Evolutionary conservation across 202 grass and related monocot genomes (phyloP), one percentile per base, ranked within the genome.

Genomic region (Sporobolus alterniflorus): DNA sequence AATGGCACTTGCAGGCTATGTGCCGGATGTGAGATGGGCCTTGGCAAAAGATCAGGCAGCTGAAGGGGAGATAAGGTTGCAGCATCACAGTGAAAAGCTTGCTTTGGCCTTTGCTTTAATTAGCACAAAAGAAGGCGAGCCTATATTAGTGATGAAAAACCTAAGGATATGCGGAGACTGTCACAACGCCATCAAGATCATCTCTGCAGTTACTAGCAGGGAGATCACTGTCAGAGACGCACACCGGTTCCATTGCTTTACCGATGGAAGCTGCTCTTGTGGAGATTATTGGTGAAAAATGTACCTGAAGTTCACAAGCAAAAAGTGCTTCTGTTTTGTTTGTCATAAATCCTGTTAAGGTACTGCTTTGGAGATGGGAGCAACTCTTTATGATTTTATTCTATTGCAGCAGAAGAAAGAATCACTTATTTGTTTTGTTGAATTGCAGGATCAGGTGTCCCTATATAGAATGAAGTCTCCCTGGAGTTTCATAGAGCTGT

Each of bases 101-200:
- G 87, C 76, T 24, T 75, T 89, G n/a, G 69, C 87, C 59, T 89
- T 89, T 64, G 87, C 76, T 65, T 80, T 89, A 70, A 80, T 89
- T 34, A 80, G 77, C 40, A 89, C 87, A 20, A 73, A 39, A 44
- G 76, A 84, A 49, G 81, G 87, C 34, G 50, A 80, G 26, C 69
- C 87, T 7, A 84, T 89, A 63, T 50, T 89, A 41, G 81, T 84
- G 52, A 77, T 89, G 31, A 89, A 89, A 66, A 89, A 84, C 63
- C 81, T 80, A 63, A 64, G 74, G 28, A 77, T 77, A 77, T 73
- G 71, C n/a, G 31, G 71, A 39, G 71, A 73, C 20, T 89, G 86
- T 64, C 86, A 89, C 59, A 89, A 70, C 67, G 74, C 76, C 1
- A 89, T 89, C 69, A 89, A 84, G 32, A 65, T 75, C 25, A 75